A percentile compares a stretch with the other conserved stretches of the same genome.
Conservation (phyloP, 23 red algal genomes). For the Gracilaria vermiculophylla region DNA sequence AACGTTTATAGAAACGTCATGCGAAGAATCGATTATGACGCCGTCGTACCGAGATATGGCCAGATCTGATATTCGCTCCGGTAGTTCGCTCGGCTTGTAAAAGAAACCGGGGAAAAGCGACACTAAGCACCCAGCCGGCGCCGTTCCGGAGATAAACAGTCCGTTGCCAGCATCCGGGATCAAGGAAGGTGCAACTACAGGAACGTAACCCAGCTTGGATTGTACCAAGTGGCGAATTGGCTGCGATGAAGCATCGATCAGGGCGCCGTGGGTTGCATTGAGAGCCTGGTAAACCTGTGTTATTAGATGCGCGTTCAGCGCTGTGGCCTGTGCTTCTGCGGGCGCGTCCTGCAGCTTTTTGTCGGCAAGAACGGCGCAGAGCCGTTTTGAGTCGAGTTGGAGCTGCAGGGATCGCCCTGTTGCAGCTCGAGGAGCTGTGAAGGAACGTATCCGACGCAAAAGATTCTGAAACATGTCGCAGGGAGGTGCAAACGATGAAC, state of each 20-base stretch:
- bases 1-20: background rate
- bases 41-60: constrained; percentile 50
- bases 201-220: background rate
- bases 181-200: background rate
- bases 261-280: background rate
- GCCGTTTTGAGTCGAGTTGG: background rate
- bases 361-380: background rate
- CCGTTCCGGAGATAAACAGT: background rate
- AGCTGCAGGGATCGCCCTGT: constrained; percentile 2
- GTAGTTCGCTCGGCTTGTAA: background rate
- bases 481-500: background rate
- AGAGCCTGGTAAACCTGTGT: background rate
- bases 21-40: constrained; percentile 32
- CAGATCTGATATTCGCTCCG: constrained; percentile 19
- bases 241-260: background rate
- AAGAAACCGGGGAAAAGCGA: constrained; percentile 12
- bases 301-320: background rate
- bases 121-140: background rate
- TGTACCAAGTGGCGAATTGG: background rate
- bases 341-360: background rate
- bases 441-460: background rate
- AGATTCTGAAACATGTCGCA: background rate
- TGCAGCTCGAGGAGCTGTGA: background rate
- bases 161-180: background rate
- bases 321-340: background rate